These are phyloP conservation scores for Chaetoceros tenuissimus DNA, from an alignment of 108 stramenopile genomes.

Conservation along the genomic window DNA sequence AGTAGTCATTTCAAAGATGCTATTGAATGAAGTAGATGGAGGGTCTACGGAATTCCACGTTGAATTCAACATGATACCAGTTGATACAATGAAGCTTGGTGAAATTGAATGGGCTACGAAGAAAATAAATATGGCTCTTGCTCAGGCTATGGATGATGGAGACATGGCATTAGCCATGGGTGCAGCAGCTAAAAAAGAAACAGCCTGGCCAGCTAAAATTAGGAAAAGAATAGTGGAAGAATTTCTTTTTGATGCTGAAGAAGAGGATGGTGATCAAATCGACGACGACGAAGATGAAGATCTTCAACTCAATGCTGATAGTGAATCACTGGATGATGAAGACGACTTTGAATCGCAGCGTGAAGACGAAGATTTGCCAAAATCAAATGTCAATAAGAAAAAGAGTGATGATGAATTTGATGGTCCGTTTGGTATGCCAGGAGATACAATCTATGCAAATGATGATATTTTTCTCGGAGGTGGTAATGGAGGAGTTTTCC, in stretches of 20 bases:
- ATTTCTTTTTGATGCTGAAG: slow-evolving; percentile 71
- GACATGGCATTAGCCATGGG: slow-evolving; percentile 57
- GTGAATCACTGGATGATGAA: slow-evolving; percentile 4
- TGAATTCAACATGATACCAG: slow-evolving; percentile 38
- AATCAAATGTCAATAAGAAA: slow-evolving; percentile 2
- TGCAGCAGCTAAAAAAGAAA: slow-evolving; percentile 51
- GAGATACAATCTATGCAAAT: slow-evolving; percentile 31
- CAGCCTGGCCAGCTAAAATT: slow-evolving; percentile 47
- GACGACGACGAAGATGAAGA: slow-evolving; percentile 6
- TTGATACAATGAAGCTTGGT: slow-evolving; percentile 23
- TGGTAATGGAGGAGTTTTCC: slow-evolving; percentile 57
- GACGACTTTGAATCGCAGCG: slow-evolving; percentile 7
- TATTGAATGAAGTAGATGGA: slow-evolving; percentile 43
- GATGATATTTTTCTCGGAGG: slow-evolving; percentile 67
- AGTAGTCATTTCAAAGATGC: slow-evolving; percentile 40
- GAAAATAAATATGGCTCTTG: slow-evolving; percentile 52
- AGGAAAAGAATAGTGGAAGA: slow-evolving; percentile 67
- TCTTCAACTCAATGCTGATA: slow-evolving; percentile 3
- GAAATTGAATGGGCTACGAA: slow-evolving; percentile 39
- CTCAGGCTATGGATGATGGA: slow-evolving; percentile 64
- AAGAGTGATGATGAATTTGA: slow-evolving; percentile 28
- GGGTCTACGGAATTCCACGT: slow-evolving; percentile 47
- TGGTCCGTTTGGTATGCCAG: slow-evolving; percentile 51
- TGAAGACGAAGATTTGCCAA: background rate
- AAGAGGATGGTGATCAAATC: slow-evolving; percentile 26